Evolutionary conservation across 495 filamentous ascomycete genomes (phyloP).

Genomic region (Penicillium egyptiacum): DNA sequence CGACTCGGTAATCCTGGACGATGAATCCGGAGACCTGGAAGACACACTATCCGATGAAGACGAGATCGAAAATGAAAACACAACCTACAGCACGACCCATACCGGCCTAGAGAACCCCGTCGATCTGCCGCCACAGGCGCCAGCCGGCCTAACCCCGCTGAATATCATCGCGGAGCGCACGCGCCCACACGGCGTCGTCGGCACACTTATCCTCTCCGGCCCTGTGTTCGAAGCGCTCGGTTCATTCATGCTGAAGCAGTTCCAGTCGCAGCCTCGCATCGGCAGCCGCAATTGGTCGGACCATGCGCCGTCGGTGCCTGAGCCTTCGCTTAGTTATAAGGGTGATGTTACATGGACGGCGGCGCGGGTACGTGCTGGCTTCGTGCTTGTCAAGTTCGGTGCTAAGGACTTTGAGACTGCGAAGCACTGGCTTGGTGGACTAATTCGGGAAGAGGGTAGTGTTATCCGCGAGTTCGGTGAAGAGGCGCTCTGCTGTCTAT

Average conservation of each 20-base stretch:
- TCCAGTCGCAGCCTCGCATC: slow-evolving; percentile 72
- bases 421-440: slow-evolving; percentile 56
- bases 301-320: slow-evolving; percentile 27
- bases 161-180: slow-evolving; percentile 44
- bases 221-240: slow-evolving; percentile 64
- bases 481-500: slow-evolving; percentile 60
- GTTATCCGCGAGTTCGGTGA: slow-evolving; percentile 61
- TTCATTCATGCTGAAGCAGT: slow-evolving; percentile 72
- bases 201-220: slow-evolving; percentile 80
- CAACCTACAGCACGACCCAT: slow-evolving; percentile 12
- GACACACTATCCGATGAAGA: slow-evolving; percentile 37
- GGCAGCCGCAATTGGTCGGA: slow-evolving; percentile 78
- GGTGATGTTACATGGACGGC: slow-evolving; percentile 80
- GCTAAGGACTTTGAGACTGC: slow-evolving; percentile 62
- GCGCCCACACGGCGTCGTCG: slow-evolving; percentile 61
- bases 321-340: slow-evolving; percentile 45
- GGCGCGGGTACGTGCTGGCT: slow-evolving; percentile 71
- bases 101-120: slow-evolving; percentile 10
- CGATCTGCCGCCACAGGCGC: slow-evolving; percentile 9
- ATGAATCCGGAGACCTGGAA: slow-evolving; percentile 32
- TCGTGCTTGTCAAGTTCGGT: slow-evolving; percentile 84
- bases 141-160: slow-evolving; percentile 25
- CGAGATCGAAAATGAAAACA: slow-evolving; percentile 10
- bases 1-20: slow-evolving; percentile 76
- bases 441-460: slow-evolving; percentile 59